These are phyloP conservation scores for Gentiana macrophylla DNA, from an alignment of 257 asterid genomes.

Conservation along the genomic window DNA sequence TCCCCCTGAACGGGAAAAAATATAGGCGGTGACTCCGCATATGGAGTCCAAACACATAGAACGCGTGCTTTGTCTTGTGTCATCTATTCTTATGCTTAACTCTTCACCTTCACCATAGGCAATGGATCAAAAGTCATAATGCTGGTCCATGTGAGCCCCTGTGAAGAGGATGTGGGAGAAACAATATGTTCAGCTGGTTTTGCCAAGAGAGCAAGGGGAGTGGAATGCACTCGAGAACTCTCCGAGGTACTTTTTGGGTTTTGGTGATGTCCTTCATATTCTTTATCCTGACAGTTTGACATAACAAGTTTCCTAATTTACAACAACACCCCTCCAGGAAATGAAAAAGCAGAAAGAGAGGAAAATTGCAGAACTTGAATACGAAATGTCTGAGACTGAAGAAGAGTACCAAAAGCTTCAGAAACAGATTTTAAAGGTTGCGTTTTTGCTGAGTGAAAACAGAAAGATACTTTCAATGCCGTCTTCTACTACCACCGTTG, in stretches of 20 bases:
- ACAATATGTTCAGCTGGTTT: constrained; percentile 31
- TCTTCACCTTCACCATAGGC: constrained; percentile 12
- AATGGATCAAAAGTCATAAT: constrained; percentile 33
- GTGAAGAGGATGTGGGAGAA: constrained; percentile 35
- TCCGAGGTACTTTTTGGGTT: constrained; percentile 15
- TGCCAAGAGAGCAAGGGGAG: constrained; percentile 39
- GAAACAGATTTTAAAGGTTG: constrained; percentile 21
- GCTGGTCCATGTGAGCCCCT: constrained; percentile 35
- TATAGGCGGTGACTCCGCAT: too few relatives aligned
- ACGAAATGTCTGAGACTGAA: constrained; percentile 28
- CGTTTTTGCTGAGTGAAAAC: constrained; percentile 20
- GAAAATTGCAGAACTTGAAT: constrained; percentile 24
- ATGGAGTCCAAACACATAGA: too few relatives aligned
- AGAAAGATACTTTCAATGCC: constrained; percentile 11
- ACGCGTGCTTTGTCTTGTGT: too few relatives aligned
- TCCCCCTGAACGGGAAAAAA: too few relatives aligned
- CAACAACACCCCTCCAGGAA: constrained; percentile 15
- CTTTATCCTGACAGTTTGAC: too few relatives aligned
- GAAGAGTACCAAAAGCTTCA: constrained; percentile 18
- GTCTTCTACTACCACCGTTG: constrained; percentile 1
- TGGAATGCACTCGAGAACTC: constrained; percentile 28
- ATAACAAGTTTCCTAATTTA: not conserved
- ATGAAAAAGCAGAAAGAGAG: constrained; percentile 25
- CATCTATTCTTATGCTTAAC: constrained; percentile 1
- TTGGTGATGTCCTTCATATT: not conserved